phyloP scores from a whole-genome alignment of 805 yeast genomes.

The Candida silvicultrix region DNA sequence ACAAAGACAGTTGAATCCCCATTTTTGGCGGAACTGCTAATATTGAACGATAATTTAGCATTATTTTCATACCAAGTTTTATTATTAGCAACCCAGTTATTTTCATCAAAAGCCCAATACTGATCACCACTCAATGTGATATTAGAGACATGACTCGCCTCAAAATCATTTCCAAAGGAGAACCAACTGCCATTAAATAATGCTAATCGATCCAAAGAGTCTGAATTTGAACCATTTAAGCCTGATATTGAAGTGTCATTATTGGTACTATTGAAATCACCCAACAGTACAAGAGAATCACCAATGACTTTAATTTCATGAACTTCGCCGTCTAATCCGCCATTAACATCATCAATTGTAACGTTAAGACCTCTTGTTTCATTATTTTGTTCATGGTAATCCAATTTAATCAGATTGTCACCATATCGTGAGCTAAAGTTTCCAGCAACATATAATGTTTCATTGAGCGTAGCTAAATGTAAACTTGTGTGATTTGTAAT shows the following conservation, averaged over 20 bases:
- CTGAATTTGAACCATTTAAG: conserved; percentile 23
- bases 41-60: conserved; percentile 24
- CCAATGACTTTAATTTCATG: conserved; percentile 24
- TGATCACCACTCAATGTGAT: conserved; percentile 31
- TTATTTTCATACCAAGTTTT: conserved; percentile 29
- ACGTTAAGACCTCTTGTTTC: conserved; percentile 15
- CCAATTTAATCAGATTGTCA: conserved; percentile 30
- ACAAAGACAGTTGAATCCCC: conserved; percentile 15
- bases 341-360: conserved; percentile 17
- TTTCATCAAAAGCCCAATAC: conserved; percentile 34
- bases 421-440: conserved; percentile 33
- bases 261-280: conserved; percentile 35
- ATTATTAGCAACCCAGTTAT: conserved; percentile 37
- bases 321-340: conserved; percentile 36
- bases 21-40: conserved; percentile 17
- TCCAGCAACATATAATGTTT: conserved; percentile 42
- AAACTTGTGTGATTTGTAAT: conserved; percentile 36
- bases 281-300: conserved; percentile 37
- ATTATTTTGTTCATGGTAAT: conserved; percentile 19
- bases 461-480: conserved; percentile 24
- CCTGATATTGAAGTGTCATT: conserved; percentile 25
- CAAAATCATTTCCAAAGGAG: conserved; percentile 32
- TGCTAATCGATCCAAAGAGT: conserved; percentile 29
- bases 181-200: conserved; percentile 36
- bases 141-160: conserved; percentile 6